Conservation (phyloP, 371 early-diverging fungal species). For the Basidiobolus heterosporus region DNA sequence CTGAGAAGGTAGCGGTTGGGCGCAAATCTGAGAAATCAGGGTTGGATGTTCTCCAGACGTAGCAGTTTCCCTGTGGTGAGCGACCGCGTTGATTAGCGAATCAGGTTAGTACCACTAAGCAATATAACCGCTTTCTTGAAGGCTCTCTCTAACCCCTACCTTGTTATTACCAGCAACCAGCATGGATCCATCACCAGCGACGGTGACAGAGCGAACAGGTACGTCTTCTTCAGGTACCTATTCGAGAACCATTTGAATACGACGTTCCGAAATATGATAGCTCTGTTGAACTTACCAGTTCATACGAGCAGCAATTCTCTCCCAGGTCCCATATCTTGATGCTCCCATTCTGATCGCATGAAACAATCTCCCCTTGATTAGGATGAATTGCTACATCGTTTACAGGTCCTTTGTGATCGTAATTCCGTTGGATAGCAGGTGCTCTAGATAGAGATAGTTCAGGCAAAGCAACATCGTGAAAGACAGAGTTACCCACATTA, state of each 20-base stretch:
- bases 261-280: neutral
- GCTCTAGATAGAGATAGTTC: slow-evolving; percentile 25
- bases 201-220: slow-evolving; percentile 74
- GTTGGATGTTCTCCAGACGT: slow-evolving; percentile 65
- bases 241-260: neutral
- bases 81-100: too few relatives aligned
- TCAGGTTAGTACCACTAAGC: too few relatives aligned
- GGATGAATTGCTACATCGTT: slow-evolving; percentile 92
- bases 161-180: slow-evolving; percentile 85
- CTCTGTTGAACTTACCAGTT: slow-evolving; percentile 29
- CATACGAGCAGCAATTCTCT: slow-evolving; percentile 76
- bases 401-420: slow-evolving; percentile 75
- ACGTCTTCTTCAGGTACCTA: slow-evolving; percentile 76
- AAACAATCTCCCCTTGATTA: slow-evolving; percentile 81
- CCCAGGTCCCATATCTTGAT: slow-evolving; percentile 86
- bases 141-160: too few relatives aligned
- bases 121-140: too few relatives aligned
- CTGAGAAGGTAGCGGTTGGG: slow-evolving; percentile 49
- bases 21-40: slow-evolving; percentile 45
- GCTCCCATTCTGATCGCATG: slow-evolving; percentile 84
- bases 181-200: slow-evolving; percentile 76
- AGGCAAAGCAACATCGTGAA: neutral
- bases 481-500: slow-evolving; percentile 5
- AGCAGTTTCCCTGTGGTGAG: slow-evolving; percentile 50
- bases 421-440: slow-evolving; percentile 62